Percentiles rank a stretch among this genome's conserved stretches.
Conservation (phyloP, 1,284 basidiomycete genomes). For the Cutaneotrichosporon cavernicola region DNA sequence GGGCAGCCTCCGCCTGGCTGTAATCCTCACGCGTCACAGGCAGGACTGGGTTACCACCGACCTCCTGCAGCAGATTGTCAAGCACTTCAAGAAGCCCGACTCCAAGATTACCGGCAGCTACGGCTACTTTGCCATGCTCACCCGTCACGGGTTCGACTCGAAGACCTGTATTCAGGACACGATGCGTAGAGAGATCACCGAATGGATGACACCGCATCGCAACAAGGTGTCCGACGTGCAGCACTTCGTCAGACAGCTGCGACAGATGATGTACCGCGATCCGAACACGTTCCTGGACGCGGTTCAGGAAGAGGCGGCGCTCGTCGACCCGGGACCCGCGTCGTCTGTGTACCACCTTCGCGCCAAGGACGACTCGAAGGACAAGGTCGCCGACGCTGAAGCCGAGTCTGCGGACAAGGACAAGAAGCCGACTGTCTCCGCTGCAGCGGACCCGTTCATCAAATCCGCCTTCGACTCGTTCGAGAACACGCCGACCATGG, state of each 20-base stretch:
- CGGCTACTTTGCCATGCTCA: slow-evolving; percentile 78
- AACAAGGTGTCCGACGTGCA: slow-evolving; percentile 68
- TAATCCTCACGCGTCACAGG: slow-evolving; percentile 77
- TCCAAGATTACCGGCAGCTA: slow-evolving; percentile 61
- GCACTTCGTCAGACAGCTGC: slow-evolving; percentile 73
- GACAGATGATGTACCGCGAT: slow-evolving; percentile 78
- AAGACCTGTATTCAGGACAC: slow-evolving; percentile 63
- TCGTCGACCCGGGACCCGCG: slow-evolving; percentile 65
- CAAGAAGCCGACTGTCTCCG: slow-evolving; percentile 7
- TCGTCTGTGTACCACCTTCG: slow-evolving; percentile 63
- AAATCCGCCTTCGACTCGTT: slow-evolving; percentile 21
- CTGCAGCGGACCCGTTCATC: slow-evolving; percentile 57
- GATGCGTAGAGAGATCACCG: slow-evolving; percentile 79
- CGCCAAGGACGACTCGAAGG: slow-evolving; percentile 44
- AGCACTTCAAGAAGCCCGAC: slow-evolving; percentile 58
- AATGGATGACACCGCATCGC: slow-evolving; percentile 70
- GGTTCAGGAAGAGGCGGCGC: slow-evolving; percentile 67
- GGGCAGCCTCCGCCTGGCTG: slow-evolving; percentile 73
- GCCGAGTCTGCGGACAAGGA: slow-evolving; percentile 10
- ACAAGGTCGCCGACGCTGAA: slow-evolving; percentile 11
- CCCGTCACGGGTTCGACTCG: slow-evolving; percentile 89
- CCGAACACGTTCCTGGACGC: slow-evolving; percentile 73
- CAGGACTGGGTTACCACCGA: slow-evolving; percentile 62
- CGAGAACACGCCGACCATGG: slow-evolving; percentile 33
- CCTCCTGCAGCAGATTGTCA: slow-evolving; percentile 66